phyloP scores from a whole-genome alignment of 768 basidiomycete species.

The Lentinula aciculospora region DNA sequence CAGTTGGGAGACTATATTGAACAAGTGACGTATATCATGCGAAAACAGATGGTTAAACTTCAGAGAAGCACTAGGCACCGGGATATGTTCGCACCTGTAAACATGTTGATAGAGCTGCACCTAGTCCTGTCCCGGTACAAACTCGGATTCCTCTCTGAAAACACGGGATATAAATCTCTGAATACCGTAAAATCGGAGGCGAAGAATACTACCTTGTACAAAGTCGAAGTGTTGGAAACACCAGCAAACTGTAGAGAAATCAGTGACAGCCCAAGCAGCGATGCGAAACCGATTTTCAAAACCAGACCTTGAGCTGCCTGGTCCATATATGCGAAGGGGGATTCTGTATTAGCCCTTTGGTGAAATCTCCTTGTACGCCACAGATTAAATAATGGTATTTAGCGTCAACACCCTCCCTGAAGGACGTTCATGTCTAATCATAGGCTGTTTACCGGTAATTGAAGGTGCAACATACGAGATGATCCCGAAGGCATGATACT shows the following conservation, averaged over 20 bases:
- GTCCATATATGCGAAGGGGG: constrained; percentile 76
- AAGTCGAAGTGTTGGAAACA: constrained; percentile 70
- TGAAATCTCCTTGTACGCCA: constrained; percentile 84
- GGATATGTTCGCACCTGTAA: constrained; percentile 53
- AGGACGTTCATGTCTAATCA: not conserved
- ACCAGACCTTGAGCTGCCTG: constrained; percentile 67
- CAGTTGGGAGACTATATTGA: constrained; percentile 38
- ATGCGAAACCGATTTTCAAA: not conserved
- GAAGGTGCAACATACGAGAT: constrained; percentile 53
- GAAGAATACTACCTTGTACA: constrained; percentile 42
- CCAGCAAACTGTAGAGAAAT: constrained; percentile 55
- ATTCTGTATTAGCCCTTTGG: constrained; percentile 62
- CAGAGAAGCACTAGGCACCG: not conserved
- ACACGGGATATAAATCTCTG: not conserved
- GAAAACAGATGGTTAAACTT: constrained; percentile 1
- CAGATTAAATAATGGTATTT: constrained; percentile 81
- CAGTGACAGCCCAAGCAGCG: not conserved
- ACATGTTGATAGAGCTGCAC: constrained; percentile 76
- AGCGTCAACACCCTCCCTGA: constrained; percentile 65
- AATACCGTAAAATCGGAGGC: not conserved
- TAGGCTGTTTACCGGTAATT: not conserved
- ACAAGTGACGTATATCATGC: not conserved
- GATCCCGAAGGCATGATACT: constrained; percentile 84
- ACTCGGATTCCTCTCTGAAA: constrained; percentile 65
- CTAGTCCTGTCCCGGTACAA: constrained; percentile 82